A percentile compares a stretch with the other conserved stretches of the same genome.
These are phyloP conservation scores for Gryganskiella cystojenkinii DNA, from an alignment of 192 early-diverging fungal species.

Conservation along the genomic window DNA sequence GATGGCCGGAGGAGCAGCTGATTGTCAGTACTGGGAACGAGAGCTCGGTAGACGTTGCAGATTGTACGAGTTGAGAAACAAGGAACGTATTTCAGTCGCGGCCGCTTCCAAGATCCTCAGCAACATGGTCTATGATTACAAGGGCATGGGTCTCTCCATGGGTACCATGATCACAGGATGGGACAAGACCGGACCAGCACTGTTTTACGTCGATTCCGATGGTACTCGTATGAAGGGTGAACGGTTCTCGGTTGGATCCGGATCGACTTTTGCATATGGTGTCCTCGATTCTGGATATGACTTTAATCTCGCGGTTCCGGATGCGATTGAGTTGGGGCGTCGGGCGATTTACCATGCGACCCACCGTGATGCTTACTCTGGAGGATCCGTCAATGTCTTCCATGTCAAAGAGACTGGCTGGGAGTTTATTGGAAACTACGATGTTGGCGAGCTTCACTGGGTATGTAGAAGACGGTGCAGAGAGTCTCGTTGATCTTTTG, in stretches of 20 bases:
- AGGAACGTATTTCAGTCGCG: constrained; percentile 98
- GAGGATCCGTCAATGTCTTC: constrained; percentile 89
- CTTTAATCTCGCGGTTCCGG: constrained; percentile 80
- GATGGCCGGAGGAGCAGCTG: constrained; percentile 99
- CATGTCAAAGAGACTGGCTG: constrained; percentile 93
- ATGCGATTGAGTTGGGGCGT: constrained; percentile 92
- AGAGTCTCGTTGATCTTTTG: not conserved
- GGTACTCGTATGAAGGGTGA: constrained; percentile 89
- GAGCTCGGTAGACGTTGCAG: constrained; percentile 95
- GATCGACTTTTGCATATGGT: constrained; percentile 99
- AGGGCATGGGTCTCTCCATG: constrained; percentile 99
- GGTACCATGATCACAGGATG: constrained; percentile 99
- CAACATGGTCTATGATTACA: constrained; percentile 98
- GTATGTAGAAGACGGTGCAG: not conserved
- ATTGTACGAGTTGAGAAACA: constrained; percentile 96
- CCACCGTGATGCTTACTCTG: constrained; percentile 92
- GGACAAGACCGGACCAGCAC: constrained; percentile 92
- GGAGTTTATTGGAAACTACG: constrained; percentile 84
- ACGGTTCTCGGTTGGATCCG: constrained; percentile 97
- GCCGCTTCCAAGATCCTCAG: constrained; percentile 96
- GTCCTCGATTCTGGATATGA: constrained; percentile 92
- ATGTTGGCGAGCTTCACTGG: constrained; percentile 90
- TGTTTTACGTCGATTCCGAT: constrained; percentile 98
- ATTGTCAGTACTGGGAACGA: constrained; percentile 98
- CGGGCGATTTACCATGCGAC: constrained; percentile 97